Percentiles rank a stretch among this genome's conserved stretches.
Evolutionary conservation across 768 basidiomycete species (phyloP).

Genomic region (Lanmaoa rubissima): DNA sequence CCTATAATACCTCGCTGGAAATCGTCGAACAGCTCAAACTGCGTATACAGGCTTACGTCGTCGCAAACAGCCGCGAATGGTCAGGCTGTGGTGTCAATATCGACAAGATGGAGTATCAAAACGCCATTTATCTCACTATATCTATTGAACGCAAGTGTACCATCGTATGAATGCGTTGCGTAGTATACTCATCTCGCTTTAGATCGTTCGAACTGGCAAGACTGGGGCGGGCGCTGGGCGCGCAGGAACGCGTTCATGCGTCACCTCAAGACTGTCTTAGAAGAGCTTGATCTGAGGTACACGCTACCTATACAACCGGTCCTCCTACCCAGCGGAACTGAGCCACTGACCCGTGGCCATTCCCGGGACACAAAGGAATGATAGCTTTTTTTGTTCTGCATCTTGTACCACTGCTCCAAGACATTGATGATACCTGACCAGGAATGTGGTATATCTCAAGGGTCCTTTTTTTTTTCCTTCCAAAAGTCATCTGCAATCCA

Average conservation of each 20-base stretch:
- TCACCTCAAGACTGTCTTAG: constrained; percentile 63
- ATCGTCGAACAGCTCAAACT: constrained; percentile 61
- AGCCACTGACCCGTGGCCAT: background rate
- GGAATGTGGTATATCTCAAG: background rate
- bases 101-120: constrained; percentile 79
- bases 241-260: constrained; percentile 78
- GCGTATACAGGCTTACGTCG: constrained; percentile 60
- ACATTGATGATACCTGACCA: background rate
- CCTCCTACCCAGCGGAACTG: constrained; percentile 40
- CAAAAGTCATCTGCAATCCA: background rate
- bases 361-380: background rate
- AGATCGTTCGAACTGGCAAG: constrained; percentile 85
- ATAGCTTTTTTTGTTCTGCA: background rate
- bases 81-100: constrained; percentile 61
- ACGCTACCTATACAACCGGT: constrained; percentile 73
- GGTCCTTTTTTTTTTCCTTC: background rate
- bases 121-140: constrained; percentile 62
- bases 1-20: constrained; percentile 71
- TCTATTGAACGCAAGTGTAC: constrained; percentile 65
- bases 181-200: constrained; percentile 1
- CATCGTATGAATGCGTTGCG: background rate
- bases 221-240: constrained; percentile 79
- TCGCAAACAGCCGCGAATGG: constrained; percentile 72
- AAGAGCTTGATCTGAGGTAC: constrained; percentile 73
- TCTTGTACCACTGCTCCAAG: background rate